Evolutionary conservation across 2,329 filamentous ascomycete genomes (phyloP).

Genomic region (Moelleriella libera): DNA sequence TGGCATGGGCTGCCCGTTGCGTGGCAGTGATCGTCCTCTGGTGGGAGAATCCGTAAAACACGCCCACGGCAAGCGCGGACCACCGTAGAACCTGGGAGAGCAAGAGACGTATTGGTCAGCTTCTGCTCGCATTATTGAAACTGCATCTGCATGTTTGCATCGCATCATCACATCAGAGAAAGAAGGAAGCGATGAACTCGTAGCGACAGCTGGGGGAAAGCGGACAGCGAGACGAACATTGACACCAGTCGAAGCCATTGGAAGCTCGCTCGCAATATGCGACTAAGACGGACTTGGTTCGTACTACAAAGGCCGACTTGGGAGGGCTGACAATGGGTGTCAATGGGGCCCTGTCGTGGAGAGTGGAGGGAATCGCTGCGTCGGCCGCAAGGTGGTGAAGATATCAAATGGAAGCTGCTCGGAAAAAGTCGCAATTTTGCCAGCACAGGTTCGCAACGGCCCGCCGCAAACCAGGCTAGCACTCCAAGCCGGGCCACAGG

Average conservation of each 20-base stretch:
- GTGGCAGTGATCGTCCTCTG: slow-evolving; percentile 65
- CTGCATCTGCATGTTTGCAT: no score
- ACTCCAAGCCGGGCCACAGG: neutral
- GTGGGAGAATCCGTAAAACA: slow-evolving; percentile 94
- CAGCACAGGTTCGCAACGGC: slow-evolving; percentile 8
- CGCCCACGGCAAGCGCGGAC: slow-evolving; percentile 78
- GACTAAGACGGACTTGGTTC: slow-evolving; percentile 21
- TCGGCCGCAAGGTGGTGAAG: slow-evolving; percentile 22
- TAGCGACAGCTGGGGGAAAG: slow-evolving; percentile 3
- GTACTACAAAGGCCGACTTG: slow-evolving; percentile 19
- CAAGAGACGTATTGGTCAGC: slow-evolving; percentile 14
- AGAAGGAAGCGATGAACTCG: no score
- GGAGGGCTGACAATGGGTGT: slow-evolving; percentile 23
- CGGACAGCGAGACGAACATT: slow-evolving; percentile 37
- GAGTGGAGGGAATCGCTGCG: slow-evolving; percentile 24
- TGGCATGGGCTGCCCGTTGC: slow-evolving; percentile 54
- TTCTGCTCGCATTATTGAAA: neutral
- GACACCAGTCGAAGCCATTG: slow-evolving; percentile 56
- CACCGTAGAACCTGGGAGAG: slow-evolving; percentile 80
- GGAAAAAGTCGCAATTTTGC: slow-evolving; percentile 35
- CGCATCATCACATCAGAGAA: no score
- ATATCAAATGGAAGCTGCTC: slow-evolving; percentile 21
- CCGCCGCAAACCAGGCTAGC: neutral
- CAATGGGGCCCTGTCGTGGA: slow-evolving; percentile 28
- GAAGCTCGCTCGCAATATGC: slow-evolving; percentile 25